Percentiles rank a stretch among this genome's conserved stretches.
phyloP scores from a whole-genome alignment of 768 basidiomycete species.

The Trametes gibbosa region DNA sequence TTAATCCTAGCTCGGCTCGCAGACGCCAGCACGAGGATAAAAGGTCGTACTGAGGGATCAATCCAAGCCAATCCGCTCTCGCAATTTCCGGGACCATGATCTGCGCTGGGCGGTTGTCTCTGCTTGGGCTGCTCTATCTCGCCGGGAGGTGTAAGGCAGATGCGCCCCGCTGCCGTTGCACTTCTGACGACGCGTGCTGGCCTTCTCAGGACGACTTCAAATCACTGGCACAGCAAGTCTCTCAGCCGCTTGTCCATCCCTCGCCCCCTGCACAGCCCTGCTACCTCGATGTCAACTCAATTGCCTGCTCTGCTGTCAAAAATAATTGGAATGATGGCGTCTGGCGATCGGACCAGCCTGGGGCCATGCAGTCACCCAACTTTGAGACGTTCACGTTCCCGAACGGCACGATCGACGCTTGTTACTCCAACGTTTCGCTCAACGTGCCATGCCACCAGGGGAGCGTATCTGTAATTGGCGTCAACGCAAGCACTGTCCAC shows the following conservation, averaged over 20 bases:
- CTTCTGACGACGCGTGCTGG: slow-evolving; percentile 43
- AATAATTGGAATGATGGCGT: slow-evolving; percentile 29
- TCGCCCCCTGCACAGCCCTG: slow-evolving; percentile 39
- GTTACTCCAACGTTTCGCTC: slow-evolving; percentile 46
- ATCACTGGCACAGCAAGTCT: slow-evolving; percentile 35
- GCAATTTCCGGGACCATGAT: background rate
- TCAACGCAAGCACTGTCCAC: slow-evolving; percentile 28
- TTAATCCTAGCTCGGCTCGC: no score
- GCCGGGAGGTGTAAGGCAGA: background rate
- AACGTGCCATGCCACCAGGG: slow-evolving; percentile 44
- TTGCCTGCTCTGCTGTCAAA: slow-evolving; percentile 36
- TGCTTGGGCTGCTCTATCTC: background rate
- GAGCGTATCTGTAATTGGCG: slow-evolving; percentile 37
- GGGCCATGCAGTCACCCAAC: background rate
- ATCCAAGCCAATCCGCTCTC: no score
- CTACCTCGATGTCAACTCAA: slow-evolving; percentile 35
- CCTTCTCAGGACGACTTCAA: slow-evolving; percentile 34
- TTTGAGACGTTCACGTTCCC: slow-evolving; percentile 17
- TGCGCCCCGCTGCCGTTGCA: background rate
- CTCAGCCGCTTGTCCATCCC: slow-evolving; percentile 45
- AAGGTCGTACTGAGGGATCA: no score
- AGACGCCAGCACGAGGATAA: no score
- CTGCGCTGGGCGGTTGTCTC: background rate
- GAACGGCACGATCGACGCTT: slow-evolving; percentile 49
- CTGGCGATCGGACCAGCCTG: slow-evolving; percentile 34